phyloP scores from a whole-genome alignment of 169 alveolate genomes.

The Babesia sp. region DNA sequence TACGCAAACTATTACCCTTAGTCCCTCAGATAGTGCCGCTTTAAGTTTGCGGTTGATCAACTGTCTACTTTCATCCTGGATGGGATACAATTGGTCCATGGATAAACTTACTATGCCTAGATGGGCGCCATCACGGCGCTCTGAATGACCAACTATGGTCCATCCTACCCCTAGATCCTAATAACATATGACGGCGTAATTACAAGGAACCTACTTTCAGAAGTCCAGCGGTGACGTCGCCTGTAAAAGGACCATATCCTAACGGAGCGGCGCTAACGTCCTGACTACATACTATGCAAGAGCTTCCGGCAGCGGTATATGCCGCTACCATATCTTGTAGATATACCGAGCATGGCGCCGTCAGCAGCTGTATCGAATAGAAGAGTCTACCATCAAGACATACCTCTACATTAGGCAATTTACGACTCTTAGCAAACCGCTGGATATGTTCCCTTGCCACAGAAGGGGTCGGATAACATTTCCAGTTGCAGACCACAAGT shows the following conservation, averaged over 20 bases:
- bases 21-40: constrained; percentile 22
- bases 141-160: constrained; percentile 59
- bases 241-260: constrained; percentile 75
- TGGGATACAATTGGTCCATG: background rate
- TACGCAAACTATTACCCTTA: constrained; percentile 48
- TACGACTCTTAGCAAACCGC: constrained; percentile 19
- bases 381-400: background rate
- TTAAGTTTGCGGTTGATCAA: constrained; percentile 38
- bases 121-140: constrained; percentile 32
- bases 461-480: constrained; percentile 30
- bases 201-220: constrained; percentile 32
- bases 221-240: constrained; percentile 76
- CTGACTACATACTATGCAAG: constrained; percentile 51
- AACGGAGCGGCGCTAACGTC: constrained; percentile 41
- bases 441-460: constrained; percentile 16
- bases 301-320: constrained; percentile 16
- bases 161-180: constrained; percentile 59
- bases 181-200: background rate
- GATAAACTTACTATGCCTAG: constrained; percentile 13
- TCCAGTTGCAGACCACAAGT: constrained; percentile 64
- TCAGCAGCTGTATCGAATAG: constrained; percentile 24
- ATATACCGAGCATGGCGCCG: constrained; percentile 41
- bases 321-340: constrained; percentile 40
- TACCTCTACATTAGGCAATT: constrained; percentile 47
- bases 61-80: constrained; percentile 26